Base-by-base conservation (phyloP, 1,139 yeast species). In the Geotrichum phurueaensis region DNA sequence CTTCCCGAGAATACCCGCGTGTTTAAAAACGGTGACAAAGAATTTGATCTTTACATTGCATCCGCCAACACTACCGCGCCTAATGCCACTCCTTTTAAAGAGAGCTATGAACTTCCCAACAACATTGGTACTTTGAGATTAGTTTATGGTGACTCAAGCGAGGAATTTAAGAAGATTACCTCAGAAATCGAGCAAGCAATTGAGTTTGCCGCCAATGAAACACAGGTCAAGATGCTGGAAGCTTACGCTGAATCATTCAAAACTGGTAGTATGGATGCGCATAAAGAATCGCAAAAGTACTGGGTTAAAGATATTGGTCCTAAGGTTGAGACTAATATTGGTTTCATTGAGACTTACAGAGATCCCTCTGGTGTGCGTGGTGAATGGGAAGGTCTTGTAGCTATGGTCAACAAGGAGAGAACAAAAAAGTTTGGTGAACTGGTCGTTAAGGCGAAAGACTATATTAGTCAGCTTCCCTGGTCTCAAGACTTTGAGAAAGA, bases 261-360 rank as follows among this genome's bases (percentile, higher is more conserved):
- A 66, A 85, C 94, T 12, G 97, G 97, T 36, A 86, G 94, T 7
- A 86, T 89, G 85, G 83, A 85, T 64, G 89, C 92, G 18, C 96
- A 90, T 74, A 87, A 88, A 70, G 82, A 86, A 61, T 87, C 96
- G 0, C 97, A 90, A 74, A 83, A 85, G 62, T 80, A 82, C 65
- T 90, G 97, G 96, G 96, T 90, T 62, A 87, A 88, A 71, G 96
- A 90, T 71, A 75, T 88, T 60, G 86, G 89, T 7, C 97, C 97
- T 15, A 78, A 78, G 47, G 92, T 90, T 31, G 97, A 90, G 74
- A 85, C 94, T 54, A 89, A 90, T 71, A 83, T 89, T 67, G 97
- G 97, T 0, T 90, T 89, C 71, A 89, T 90, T 68, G 97, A 90
- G 76, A 89, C 96, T 36, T 90, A 90, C 75, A 81, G 97, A 73